Conservation (phyloP, 2,329 filamentous ascomycete genomes). For the Pseudogymnoascus sp. region DNA sequence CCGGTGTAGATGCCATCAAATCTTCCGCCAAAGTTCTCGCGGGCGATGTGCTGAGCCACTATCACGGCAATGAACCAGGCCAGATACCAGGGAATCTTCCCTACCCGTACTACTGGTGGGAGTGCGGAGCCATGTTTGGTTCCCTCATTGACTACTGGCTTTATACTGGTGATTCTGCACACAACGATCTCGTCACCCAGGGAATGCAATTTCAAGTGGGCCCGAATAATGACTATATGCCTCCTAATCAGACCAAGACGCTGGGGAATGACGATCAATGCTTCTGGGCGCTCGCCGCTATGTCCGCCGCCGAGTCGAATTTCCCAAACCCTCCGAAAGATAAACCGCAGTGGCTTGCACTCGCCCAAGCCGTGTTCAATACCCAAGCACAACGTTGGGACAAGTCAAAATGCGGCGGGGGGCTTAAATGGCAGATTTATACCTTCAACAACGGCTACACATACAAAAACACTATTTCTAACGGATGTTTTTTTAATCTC, state of each 20-base stretch:
- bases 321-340: constrained; percentile 48
- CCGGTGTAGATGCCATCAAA: constrained; percentile 27
- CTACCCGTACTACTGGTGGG: constrained; percentile 49
- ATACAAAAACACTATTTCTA: constrained; percentile 63
- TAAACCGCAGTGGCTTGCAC: constrained; percentile 58
- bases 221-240: constrained; percentile 67
- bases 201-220: constrained; percentile 70
- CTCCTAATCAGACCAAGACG: constrained; percentile 59
- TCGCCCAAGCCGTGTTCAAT: constrained; percentile 76
- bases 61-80: constrained; percentile 43
- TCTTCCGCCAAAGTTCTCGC: constrained; percentile 28
- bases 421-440: constrained; percentile 79
- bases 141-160: constrained; percentile 78
- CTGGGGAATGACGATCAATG: constrained; percentile 70
- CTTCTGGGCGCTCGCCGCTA: constrained; percentile 64
- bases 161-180: constrained; percentile 65
- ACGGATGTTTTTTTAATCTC: constrained; percentile 55
- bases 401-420: constrained; percentile 58
- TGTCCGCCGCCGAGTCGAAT: constrained; percentile 62
- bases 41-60: constrained; percentile 43
- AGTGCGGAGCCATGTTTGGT: constrained; percentile 67
- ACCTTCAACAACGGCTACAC: constrained; percentile 73
- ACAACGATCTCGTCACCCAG: constrained; percentile 59
- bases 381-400: constrained; percentile 71
- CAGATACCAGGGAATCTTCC: constrained; percentile 45